Base-by-base conservation (phyloP, 768 basidiomycete species). In the Amanita thiersii region DNA sequence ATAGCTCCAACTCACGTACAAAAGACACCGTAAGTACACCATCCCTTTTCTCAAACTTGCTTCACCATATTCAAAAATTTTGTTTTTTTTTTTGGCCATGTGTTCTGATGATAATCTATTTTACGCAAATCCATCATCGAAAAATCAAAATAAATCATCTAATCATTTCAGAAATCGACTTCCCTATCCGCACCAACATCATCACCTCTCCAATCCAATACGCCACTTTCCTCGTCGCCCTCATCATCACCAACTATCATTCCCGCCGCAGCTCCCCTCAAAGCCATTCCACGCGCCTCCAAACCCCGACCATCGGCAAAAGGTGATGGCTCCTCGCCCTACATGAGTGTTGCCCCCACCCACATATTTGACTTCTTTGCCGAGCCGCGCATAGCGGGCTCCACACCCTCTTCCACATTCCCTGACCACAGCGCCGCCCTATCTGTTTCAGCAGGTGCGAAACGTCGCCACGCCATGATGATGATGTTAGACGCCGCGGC, bases 391-490 rank as follows among this genome's bases (percentile, higher is more conserved):
- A 48, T 50, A 49, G 29, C 52, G 35, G 20, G 47, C 44, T 24
- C 46, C 12, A 43, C 56, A 25, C 47, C 57, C 32, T 44, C 46
- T 11, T 48, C 46, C 36, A 37, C 52, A 5, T 46, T 56, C 14
- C 54, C 61, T 20, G 61, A 66, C 39, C 50, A 65, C 9, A 65
- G 65, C 23, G 57, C 62, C 21, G 61, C 68, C 20, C 57, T 70
- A 20, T 56, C 68, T 9, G 60, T 77, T 28, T 59, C 72, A 3
- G 68, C 74, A 0, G 83, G 81, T 23, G 67, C 75, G 1, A 88
- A 88, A 59, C 77, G 86, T 5, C 73, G 86, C 24, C 82, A 88
- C 50, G 81, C 82, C 0, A 71, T 82, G 52, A 84, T 86, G 79
- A 78, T 84, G 72, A 75, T 81, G 70, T 69, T 82, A 2, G 83